Conservation (phyloP, 176 grass and related monocot species). For the Oryza glumipatula region DNA sequence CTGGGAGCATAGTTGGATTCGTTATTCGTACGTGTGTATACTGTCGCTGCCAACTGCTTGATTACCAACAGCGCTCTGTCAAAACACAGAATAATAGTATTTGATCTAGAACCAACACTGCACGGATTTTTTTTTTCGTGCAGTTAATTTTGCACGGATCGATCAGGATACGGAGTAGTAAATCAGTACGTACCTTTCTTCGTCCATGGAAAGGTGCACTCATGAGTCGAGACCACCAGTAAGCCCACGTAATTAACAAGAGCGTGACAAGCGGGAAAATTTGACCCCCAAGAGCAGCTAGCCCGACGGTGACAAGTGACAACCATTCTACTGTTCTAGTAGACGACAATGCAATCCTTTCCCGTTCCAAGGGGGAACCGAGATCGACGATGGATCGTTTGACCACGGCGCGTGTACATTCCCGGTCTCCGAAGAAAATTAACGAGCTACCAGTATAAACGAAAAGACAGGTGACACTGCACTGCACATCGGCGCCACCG, state of each 20-base stretch:
- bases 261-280: slow-evolving; percentile 3
- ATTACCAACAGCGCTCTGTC: not conserved
- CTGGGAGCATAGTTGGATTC: not conserved
- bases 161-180: not conserved
- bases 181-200: not conserved
- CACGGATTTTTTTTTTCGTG: not conserved
- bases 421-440: too few relatives aligned
- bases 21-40: not conserved
- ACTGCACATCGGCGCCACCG: too few relatives aligned
- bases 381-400: not conserved
- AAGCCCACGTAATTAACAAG: not conserved
- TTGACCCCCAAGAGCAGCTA: not conserved
- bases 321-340: not conserved
- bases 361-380: not conserved
- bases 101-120: not conserved
- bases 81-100: not conserved
- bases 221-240: not conserved
- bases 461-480: too few relatives aligned
- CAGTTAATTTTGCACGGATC: not conserved
- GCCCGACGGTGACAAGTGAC: not conserved
- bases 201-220: not conserved
- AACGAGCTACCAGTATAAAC: too few relatives aligned
- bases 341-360: not conserved
- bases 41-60: not conserved
- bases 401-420: not conserved